Evolutionary conservation across 176 grass and related monocot species (phyloP).

Genomic region (Musa troglodytarum): DNA sequence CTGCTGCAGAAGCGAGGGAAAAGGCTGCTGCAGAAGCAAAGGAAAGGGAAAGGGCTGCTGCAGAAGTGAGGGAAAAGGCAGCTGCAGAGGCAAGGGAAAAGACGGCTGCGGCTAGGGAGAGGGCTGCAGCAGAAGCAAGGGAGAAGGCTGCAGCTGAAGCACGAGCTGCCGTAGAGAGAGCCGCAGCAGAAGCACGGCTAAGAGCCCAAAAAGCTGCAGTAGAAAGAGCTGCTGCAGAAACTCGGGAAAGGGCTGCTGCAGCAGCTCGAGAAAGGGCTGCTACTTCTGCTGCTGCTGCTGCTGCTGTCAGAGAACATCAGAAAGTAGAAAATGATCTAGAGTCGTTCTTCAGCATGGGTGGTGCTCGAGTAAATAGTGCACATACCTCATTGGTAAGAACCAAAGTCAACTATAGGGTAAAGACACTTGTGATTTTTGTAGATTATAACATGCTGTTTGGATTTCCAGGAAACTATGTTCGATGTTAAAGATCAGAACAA

Average conservation of each 20-base stretch:
- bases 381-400: slow-evolving; percentile 47
- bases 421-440: slow-evolving; percentile 7
- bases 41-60: slow-evolving; percentile 1
- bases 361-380: slow-evolving; percentile 65
- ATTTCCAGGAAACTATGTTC: slow-evolving; percentile 69
- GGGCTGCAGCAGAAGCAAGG: not conserved
- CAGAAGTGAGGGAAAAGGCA: not conserved
- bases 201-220: not conserved
- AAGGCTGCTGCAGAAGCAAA: slow-evolving; percentile 30
- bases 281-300: slow-evolving; percentile 27
- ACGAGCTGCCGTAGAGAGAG: not conserved
- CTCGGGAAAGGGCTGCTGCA: not conserved
- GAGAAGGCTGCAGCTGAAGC: not conserved
- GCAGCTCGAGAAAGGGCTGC: not conserved
- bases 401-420: not conserved
- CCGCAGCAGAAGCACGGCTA: not conserved
- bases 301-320: slow-evolving; percentile 56
- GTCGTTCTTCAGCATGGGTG: slow-evolving; percentile 74
- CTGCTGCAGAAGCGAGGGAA: slow-evolving; percentile 44
- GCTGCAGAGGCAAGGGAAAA: slow-evolving; percentile 7
- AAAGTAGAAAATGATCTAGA: slow-evolving; percentile 77
- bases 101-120: slow-evolving; percentile 5
- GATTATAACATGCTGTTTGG: slow-evolving; percentile 9
- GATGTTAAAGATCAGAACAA: slow-evolving; percentile 57
- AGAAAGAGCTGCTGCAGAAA: slow-evolving; percentile 13